Conservation (phyloP, 768 basidiomycete genomes). For the Auricularia sp. region DNA sequence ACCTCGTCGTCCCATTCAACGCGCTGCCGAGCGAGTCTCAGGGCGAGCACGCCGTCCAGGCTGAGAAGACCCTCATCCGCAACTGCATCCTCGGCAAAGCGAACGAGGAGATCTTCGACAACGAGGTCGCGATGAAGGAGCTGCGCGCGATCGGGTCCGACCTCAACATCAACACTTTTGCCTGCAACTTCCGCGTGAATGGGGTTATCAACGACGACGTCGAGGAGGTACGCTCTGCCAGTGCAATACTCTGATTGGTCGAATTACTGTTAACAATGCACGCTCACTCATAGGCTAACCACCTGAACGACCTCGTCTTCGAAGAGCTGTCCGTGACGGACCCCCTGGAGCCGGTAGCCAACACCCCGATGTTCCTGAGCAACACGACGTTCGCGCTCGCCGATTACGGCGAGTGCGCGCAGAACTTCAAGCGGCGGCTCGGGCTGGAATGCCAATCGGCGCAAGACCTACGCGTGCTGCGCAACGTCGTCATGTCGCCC, state of each 20-base stretch:
- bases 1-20: slow-evolving; percentile 34
- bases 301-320: slow-evolving; percentile 30
- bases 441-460: slow-evolving; percentile 17
- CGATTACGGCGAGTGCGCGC: slow-evolving; percentile 27
- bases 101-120: slow-evolving; percentile 24
- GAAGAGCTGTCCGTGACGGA: slow-evolving; percentile 28
- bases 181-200: slow-evolving; percentile 32
- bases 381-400: slow-evolving; percentile 24
- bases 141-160: slow-evolving; percentile 29
- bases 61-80: slow-evolving; percentile 26
- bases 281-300: slow-evolving; percentile 28
- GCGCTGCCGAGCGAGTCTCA: slow-evolving; percentile 14
- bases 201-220: slow-evolving; percentile 28
- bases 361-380: slow-evolving; percentile 20
- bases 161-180: slow-evolving; percentile 36
- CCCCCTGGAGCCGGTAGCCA: slow-evolving; percentile 14
- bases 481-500: slow-evolving; percentile 34
- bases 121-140: slow-evolving; percentile 18
- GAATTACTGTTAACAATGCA: too few relatives aligned
- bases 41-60: slow-evolving; percentile 15
- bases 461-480: slow-evolving; percentile 27
- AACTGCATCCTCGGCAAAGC: slow-evolving; percentile 19
- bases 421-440: slow-evolving; percentile 28
- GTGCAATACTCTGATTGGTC: too few relatives aligned
- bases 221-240: slow-evolving; percentile 13